Conservation (phyloP, 108 stramenopile species). For the Schizochytrium sp. region DNA sequence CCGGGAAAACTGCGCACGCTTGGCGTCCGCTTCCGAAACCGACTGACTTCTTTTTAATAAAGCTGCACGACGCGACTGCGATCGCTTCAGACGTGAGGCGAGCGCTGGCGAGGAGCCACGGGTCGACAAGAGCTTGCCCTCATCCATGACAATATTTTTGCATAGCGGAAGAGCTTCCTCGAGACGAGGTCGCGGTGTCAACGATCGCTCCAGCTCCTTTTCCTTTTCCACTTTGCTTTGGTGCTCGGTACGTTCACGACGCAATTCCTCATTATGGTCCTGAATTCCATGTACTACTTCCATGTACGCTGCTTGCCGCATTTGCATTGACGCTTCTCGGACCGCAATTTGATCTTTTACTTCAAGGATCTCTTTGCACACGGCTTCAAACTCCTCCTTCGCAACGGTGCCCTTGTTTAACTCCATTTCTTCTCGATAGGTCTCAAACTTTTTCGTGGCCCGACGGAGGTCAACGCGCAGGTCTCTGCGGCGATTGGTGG, state of each 20-base stretch:
- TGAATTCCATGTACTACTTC: not conserved
- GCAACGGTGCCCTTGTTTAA: not conserved
- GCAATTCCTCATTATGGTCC: not conserved
- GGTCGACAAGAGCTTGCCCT: no score
- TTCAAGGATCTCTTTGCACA: not conserved
- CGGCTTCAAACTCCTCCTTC: not conserved
- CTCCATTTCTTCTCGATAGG: not conserved
- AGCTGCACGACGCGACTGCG: no score
- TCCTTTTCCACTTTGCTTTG: not conserved
- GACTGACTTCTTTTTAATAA: no score
- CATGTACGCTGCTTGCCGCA: not conserved
- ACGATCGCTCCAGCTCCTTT: not conserved
- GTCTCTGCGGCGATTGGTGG: not conserved
- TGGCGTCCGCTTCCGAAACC: no score
- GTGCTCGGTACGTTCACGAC: not conserved
- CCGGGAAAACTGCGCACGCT: no score
- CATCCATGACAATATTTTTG: not conserved
- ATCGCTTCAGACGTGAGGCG: no score
- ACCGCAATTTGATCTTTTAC: not conserved
- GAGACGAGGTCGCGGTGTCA: not conserved
- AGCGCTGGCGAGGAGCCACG: no score
- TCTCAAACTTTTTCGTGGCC: not conserved
- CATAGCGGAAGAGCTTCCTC: not conserved
- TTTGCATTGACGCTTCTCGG: not conserved
- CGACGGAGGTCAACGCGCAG: not conserved